These are phyloP conservation scores for Dissophora ornata DNA, from an alignment of 192 early-diverging fungal species.

Conservation along the genomic window DNA sequence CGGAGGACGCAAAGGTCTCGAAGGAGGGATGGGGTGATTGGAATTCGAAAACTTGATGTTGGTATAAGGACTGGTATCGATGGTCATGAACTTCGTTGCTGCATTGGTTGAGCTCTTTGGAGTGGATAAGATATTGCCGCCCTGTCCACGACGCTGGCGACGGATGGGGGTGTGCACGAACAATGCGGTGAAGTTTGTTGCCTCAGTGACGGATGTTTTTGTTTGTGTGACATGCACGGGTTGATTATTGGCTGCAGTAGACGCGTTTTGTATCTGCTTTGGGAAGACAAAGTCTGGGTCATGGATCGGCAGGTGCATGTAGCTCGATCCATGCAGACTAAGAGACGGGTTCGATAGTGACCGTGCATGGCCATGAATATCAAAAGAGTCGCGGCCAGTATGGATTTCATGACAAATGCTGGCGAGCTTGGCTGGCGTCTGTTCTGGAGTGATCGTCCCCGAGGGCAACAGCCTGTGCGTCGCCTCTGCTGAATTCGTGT, in stretches of 20 bases:
- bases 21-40: conserved; percentile 6
- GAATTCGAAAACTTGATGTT: conserved; percentile 1
- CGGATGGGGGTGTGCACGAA: too few species aligned
- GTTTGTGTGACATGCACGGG: too few species aligned
- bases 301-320: conserved; percentile 17
- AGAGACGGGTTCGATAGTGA: conserved; percentile 21
- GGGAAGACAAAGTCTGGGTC: conserved; percentile 23
- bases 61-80: conserved; percentile 21
- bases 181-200: too few species aligned
- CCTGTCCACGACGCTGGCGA: too few species aligned
- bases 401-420: too few species aligned
- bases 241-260: conserved; percentile 7
- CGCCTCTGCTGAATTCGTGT: background rate
- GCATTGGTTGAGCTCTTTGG: too few species aligned
- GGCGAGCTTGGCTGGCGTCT: background rate
- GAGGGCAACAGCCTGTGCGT: conserved; percentile 22
- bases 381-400: background rate
- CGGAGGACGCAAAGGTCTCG: background rate
- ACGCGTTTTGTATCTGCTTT: background rate
- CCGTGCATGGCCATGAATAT: conserved; percentile 5
- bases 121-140: too few species aligned
- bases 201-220: too few species aligned
- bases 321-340: conserved; percentile 34
- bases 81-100: too few species aligned
- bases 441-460: conserved; percentile 25